Percentiles rank a stretch among this genome's conserved stretches.
These are phyloP conservation scores for Gastrolobium villosum DNA, from an alignment of 306 rosid species.

Conservation along the genomic window DNA sequence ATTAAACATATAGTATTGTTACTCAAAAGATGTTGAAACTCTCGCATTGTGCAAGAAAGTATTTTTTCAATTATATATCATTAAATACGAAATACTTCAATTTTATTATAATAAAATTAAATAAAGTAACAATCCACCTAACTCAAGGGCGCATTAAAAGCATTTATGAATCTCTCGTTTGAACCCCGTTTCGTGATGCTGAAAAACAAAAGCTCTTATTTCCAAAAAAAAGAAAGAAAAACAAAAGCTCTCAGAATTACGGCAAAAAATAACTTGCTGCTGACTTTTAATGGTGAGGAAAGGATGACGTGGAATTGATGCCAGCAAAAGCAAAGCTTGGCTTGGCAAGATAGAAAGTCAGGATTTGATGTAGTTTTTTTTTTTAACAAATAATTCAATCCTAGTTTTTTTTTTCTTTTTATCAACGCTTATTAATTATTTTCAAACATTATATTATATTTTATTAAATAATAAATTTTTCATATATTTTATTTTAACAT, in stretches of 20 bases:
- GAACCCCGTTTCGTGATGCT: neutral
- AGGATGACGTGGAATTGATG: slow-evolving; percentile 48
- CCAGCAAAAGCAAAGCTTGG: slow-evolving; percentile 32
- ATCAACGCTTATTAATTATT: too few relatives aligned
- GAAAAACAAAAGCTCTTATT: too few relatives aligned
- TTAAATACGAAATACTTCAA: neutral
- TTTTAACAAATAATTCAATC: too few relatives aligned
- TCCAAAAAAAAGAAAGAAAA: too few relatives aligned
- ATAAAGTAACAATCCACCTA: slow-evolving; percentile 7
- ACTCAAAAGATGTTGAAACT: neutral
- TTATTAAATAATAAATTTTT: too few relatives aligned
- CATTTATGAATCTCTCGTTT: slow-evolving; percentile 12
- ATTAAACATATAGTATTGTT: too few relatives aligned
- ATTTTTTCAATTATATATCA: too few relatives aligned
- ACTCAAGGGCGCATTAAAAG: slow-evolving; percentile 7
- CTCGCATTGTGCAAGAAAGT: neutral
- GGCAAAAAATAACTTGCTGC: neutral
- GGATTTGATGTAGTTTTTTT: neutral
- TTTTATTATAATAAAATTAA: neutral
- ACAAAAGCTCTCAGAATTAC: neutral
- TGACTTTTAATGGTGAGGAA: slow-evolving; percentile 14
- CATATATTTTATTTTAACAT: too few relatives aligned
- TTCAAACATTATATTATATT: too few relatives aligned
- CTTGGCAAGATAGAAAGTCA: slow-evolving; percentile 34
- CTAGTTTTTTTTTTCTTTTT: too few relatives aligned